A percentile compares a stretch with the other conserved stretches of the same genome.
Conservation (phyloP, 1,284 basidiomycete genomes). For the Cystobasidium pallidum region DNA sequence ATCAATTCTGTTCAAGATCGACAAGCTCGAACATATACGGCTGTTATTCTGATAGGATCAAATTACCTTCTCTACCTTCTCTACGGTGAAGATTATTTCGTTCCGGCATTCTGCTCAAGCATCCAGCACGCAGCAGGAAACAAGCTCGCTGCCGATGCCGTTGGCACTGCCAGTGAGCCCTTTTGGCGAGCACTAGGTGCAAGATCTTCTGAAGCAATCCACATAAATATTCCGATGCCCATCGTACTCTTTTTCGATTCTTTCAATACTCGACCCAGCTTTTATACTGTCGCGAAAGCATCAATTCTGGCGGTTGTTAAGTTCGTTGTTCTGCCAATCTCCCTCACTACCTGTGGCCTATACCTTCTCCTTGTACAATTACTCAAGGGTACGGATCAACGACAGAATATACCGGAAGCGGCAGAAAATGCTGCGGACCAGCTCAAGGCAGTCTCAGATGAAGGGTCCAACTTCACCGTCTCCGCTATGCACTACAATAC, state of each 20-base stretch:
- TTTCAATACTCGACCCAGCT: slow-evolving; percentile 52
- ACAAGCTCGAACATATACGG: slow-evolving; percentile 35
- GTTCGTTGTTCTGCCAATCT: slow-evolving; percentile 83
- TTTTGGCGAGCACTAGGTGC: slow-evolving; percentile 85
- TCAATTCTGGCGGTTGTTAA: slow-evolving; percentile 72
- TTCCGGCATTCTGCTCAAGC: slow-evolving; percentile 53
- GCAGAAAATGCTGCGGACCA: neutral
- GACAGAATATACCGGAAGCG: slow-evolving; percentile 69
- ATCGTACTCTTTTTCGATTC: slow-evolving; percentile 71
- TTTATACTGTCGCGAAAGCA: slow-evolving; percentile 61
- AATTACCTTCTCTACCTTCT: slow-evolving; percentile 42
- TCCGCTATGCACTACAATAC: neutral
- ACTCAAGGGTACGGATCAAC: slow-evolving; percentile 84
- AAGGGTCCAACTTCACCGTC: neutral
- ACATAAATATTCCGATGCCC: slow-evolving; percentile 77
- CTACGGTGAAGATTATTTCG: slow-evolving; percentile 52
- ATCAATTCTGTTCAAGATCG: slow-evolving; percentile 30
- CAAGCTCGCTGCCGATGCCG: slow-evolving; percentile 47
- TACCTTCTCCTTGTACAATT: slow-evolving; percentile 84
- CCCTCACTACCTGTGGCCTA: slow-evolving; percentile 71
- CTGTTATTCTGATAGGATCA: slow-evolving; percentile 30
- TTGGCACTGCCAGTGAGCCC: slow-evolving; percentile 52
- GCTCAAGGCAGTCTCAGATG: neutral
- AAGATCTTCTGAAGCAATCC: slow-evolving; percentile 68
- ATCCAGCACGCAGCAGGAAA: slow-evolving; percentile 18